A percentile compares a stretch with the other conserved stretches of the same genome.
These are phyloP conservation scores for Tuber magnatum DNA, from an alignment of 495 filamentous ascomycete genomes.

Conservation along the genomic window DNA sequence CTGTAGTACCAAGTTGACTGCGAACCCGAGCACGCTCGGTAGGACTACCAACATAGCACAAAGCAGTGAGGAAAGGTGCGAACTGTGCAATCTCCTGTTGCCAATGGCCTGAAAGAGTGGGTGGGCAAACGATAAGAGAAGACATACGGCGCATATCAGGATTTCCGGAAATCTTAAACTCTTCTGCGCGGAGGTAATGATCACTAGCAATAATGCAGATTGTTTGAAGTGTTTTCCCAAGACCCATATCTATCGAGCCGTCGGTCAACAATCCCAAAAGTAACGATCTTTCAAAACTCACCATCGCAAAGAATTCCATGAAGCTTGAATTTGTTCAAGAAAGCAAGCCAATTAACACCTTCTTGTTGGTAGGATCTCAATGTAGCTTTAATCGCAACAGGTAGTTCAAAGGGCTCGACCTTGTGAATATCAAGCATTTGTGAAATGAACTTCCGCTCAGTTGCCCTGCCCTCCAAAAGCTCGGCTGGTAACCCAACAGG, in stretches of 20 bases:
- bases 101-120: constrained; percentile 97
- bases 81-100: constrained; percentile 93
- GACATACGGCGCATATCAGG: constrained; percentile 72
- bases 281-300: constrained; percentile 17
- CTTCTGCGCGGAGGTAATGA: constrained; percentile 85
- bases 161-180: constrained; percentile 70
- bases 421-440: constrained; percentile 95
- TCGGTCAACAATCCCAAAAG: constrained; percentile 16
- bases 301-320: constrained; percentile 93
- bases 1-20: constrained; percentile 61
- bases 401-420: constrained; percentile 86
- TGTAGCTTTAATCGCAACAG: constrained; percentile 92
- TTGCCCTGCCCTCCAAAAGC: constrained; percentile 78
- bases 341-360: constrained; percentile 96
- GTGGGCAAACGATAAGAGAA: constrained; percentile 90
- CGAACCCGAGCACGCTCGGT: constrained; percentile 64
- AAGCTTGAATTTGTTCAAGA: constrained; percentile 94
- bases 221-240: constrained; percentile 95
- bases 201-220: constrained; percentile 97
- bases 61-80: constrained; percentile 82
- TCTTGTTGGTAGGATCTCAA: constrained; percentile 96
- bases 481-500: constrained; percentile 85
- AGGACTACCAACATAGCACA: constrained; percentile 85
- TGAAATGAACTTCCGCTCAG: constrained; percentile 89
- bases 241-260: constrained; percentile 68